Evolutionary conservation across 208 protist genomes (phyloP).

Genomic region (Acanthamoeba divionensis): DNA sequence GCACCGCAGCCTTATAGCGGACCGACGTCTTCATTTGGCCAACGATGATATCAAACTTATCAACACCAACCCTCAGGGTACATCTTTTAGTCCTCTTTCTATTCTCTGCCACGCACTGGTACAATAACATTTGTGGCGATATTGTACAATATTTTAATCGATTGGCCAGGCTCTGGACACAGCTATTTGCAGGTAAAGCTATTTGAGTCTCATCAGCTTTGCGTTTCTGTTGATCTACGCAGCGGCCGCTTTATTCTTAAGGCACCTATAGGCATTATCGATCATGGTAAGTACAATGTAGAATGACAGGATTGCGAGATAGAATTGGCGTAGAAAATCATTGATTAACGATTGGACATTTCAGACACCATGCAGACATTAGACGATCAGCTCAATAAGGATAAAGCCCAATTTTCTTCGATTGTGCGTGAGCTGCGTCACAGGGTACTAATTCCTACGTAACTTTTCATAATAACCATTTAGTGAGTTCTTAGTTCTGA

Average conservation of each 20-base stretch:
- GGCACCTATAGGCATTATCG: slow-evolving; percentile 5
- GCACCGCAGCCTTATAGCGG: not conserved
- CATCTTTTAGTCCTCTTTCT: not conserved
- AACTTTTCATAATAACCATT: not conserved
- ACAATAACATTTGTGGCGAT: not conserved
- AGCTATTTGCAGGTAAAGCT: not conserved
- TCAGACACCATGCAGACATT: not conserved
- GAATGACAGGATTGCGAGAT: too few relatives aligned
- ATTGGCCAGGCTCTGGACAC: not conserved
- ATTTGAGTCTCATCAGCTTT: not conserved
- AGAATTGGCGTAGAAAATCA: too few relatives aligned
- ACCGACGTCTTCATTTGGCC: not conserved
- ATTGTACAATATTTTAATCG: not conserved
- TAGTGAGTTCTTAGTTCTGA: not conserved
- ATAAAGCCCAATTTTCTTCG: not conserved
- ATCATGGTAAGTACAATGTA: not conserved
- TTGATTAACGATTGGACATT: too few relatives aligned
- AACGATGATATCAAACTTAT: slow-evolving; percentile 11
- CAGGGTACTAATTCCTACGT: not conserved
- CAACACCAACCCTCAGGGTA: slow-evolving; percentile 16
- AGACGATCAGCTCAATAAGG: slow-evolving; percentile 19
- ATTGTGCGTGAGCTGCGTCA: slow-evolving; percentile 33
- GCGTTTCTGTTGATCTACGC: not conserved
- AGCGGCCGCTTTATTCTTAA: not conserved
- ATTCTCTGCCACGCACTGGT: too few relatives aligned